Conservation (phyloP, 169 alveolate genomes). For the Cyclospora cayetanensis region DNA sequence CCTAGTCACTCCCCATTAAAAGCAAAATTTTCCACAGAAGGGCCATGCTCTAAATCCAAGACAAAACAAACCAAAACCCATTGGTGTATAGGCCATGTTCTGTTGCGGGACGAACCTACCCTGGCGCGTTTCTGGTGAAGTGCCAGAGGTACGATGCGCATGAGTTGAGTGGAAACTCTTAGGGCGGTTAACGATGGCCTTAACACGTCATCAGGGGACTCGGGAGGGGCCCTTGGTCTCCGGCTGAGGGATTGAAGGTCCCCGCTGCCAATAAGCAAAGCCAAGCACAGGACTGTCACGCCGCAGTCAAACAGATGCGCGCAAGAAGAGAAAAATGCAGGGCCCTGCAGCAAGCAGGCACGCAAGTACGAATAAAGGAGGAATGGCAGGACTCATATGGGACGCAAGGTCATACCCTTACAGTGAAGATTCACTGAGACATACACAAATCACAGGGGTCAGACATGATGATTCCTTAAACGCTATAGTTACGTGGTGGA, state of each 20-base stretch:
- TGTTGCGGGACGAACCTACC: not conserved
- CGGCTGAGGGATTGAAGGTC: not conserved
- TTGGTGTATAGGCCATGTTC: no score
- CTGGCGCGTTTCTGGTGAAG: slow-evolving; percentile 58
- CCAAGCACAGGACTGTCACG: slow-evolving; percentile 51
- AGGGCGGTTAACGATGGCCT: slow-evolving; percentile 49
- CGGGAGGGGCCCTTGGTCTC: slow-evolving; percentile 27
- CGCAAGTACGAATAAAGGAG: no score
- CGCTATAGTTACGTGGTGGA: no score
- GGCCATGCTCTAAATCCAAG: not conserved
- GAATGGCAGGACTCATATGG: no score
- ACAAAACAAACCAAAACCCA: not conserved
- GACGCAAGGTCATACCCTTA: no score
- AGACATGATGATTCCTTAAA: no score
- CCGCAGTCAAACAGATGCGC: slow-evolving; percentile 59
- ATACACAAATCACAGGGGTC: not conserved
- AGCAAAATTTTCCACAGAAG: not conserved
- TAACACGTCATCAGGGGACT: slow-evolving; percentile 34
- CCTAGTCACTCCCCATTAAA: not conserved
- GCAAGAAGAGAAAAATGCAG: slow-evolving; percentile 9
- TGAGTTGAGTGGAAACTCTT: slow-evolving; percentile 61
- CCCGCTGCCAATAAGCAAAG: slow-evolving; percentile 57
- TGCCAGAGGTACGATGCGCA: slow-evolving; percentile 49
- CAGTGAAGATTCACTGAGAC: not conserved
- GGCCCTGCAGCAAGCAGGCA: no score